phyloP scores from a whole-genome alignment of 306 rosid genomes.

The Rubus idaeus region DNA sequence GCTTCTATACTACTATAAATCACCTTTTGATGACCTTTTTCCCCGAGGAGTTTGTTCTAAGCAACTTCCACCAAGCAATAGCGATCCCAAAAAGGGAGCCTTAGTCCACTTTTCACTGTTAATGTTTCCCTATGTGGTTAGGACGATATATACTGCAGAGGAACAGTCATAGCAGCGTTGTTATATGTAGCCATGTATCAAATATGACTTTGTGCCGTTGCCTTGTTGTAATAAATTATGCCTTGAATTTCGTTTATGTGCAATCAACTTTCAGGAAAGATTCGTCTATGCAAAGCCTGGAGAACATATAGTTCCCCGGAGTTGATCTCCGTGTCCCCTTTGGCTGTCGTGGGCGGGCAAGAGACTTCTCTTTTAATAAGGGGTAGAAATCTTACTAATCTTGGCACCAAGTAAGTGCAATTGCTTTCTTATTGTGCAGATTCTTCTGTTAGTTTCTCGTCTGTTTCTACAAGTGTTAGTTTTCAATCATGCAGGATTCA shows the following conservation, averaged over 20 bases:
- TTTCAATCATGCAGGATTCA: conserved; percentile 62
- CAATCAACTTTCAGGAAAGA: conserved; percentile 56
- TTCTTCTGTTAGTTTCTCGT: conserved; percentile 18
- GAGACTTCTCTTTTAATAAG: conserved; percentile 61
- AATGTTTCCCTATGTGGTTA: neutral
- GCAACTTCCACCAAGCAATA: neutral
- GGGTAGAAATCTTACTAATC: conserved; percentile 75
- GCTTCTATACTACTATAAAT: neutral
- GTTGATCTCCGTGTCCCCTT: conserved; percentile 75
- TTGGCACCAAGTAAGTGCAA: conserved; percentile 70
- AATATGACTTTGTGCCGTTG: neutral
- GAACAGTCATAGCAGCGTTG: neutral
- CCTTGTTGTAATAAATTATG: conserved; percentile 11
- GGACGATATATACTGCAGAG: neutral
- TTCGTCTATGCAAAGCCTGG: conserved; percentile 63
- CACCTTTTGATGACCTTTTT: neutral
- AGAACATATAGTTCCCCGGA: conserved; percentile 78
- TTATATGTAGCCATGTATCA: neutral
- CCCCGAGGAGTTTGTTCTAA: neutral
- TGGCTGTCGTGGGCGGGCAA: conserved; percentile 80
- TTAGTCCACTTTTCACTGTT: neutral
- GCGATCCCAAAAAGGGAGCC: neutral
- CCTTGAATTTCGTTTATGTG: conserved; percentile 10
- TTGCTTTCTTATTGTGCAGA: conserved; percentile 21
- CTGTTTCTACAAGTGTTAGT: conserved; percentile 19